Evolutionary conservation across 805 yeast species (phyloP), one percentile per base, ranked within the genome.

Genomic region (Candida nanaspora): DNA sequence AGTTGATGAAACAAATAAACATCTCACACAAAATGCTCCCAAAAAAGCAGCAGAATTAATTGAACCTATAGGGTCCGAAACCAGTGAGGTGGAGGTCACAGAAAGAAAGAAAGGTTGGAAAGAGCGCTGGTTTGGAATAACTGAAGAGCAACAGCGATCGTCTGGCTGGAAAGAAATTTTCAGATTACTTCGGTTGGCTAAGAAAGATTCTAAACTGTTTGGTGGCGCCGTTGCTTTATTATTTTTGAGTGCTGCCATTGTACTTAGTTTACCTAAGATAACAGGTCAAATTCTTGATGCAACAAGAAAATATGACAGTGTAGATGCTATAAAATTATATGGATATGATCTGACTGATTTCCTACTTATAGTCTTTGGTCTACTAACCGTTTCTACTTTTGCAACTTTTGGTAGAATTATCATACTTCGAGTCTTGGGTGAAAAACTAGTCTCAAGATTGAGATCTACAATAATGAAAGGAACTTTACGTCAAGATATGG

Each of bases 351-450:
- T 80, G 43, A 60, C 66, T 27, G 72, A 75, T 36, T 91, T 91
- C 56, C 76, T 82, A 51, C 46, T 67, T 1, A 76, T 73, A 0
- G 67, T 86, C 49, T 80, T 78, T 15, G 74, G 72, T 2, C 63
- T 88, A 2, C 80, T 91, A 48, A 56, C 77, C 0, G 57, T 81
- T 6, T 95, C 96, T 3, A 86, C 95, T 0, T 46, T 72, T 11
- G 86, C 95, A 2, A 86, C 91, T 45, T 82, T 82, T 53, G 86
- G 88, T 4, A 72, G 98, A 50, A 75, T 84, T 20, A 76, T 85
- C 38, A 65, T 86, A 11, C 67, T 89, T 56, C 74, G 93, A 48
- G 68, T 82, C 0, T 80, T 85, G 14, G 96, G 97, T 41, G 98
- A 89, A 61, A 76, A 85, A 47, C 65, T 91, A 29, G 96, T 89